phyloP scores from a whole-genome alignment of 2,329 filamentous ascomycete genomes.

The Aspergillus jensenii region DNA sequence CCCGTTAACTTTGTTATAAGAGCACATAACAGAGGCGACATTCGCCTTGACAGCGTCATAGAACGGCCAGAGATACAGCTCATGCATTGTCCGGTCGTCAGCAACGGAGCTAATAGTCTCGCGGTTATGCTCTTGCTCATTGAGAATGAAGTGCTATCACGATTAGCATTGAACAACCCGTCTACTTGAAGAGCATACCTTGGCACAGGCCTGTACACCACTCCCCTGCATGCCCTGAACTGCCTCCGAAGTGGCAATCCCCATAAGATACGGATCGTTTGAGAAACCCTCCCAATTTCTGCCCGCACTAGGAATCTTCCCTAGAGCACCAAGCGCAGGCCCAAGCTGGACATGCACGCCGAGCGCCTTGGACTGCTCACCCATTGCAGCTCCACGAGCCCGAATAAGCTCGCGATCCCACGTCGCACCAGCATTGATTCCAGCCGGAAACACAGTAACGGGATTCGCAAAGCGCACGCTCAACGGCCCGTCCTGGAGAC shows the following conservation, averaged over 20 bases:
- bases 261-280: constrained; percentile 46
- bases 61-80: constrained; percentile 77
- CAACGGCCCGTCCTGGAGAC: constrained; percentile 32
- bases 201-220: constrained; percentile 30
- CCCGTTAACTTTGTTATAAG: constrained; percentile 69
- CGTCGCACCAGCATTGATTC: constrained; percentile 43
- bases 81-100: constrained; percentile 72
- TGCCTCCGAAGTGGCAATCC: constrained; percentile 40
- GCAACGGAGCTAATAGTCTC: constrained; percentile 47
- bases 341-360: constrained; percentile 35
- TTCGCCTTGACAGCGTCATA: constrained; percentile 68
- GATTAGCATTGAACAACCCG: no score
- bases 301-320: constrained; percentile 26
- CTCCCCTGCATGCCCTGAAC: constrained; percentile 58
- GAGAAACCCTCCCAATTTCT: constrained; percentile 44
- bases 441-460: constrained; percentile 45
- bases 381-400: constrained; percentile 54
- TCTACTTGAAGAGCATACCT: constrained; percentile 32
- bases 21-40: constrained; percentile 54
- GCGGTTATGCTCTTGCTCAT: constrained; percentile 64
- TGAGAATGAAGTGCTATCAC: constrained; percentile 52
- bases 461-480: constrained; percentile 45
- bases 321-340: constrained; percentile 42
- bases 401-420: constrained; percentile 59
- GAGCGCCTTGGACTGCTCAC: constrained; percentile 44